Base-by-base conservation (phyloP, 331 rosid genomes). In the Spiraea crenata region DNA sequence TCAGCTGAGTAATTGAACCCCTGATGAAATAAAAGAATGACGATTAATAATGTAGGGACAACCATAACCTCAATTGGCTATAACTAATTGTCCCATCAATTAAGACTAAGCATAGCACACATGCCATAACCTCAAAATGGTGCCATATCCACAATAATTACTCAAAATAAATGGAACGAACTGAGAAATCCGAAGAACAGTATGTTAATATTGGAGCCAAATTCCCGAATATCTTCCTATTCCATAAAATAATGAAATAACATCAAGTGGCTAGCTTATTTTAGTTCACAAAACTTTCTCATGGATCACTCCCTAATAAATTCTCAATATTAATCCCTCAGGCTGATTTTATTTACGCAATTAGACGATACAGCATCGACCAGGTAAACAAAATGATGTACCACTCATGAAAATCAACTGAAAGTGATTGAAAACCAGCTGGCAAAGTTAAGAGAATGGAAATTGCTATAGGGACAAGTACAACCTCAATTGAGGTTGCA, bases 361-460 rank as follows among this genome's bases (percentile, higher is more conserved):
- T 35, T 1, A 37, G 39, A 12, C n/a, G 7, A 56, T 14, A 6
- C 12, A 49, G 6, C 39, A 9, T 12, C 20, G 13, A 58, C 8
- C 34, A n/a, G 13, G 17, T 5, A 12, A 9, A 46, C 1, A 52
- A n/a, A n/a, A n/a, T 5, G 40, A 69, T 88, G 82, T 88, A 2
- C 85, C 92, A 85, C 16, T 75, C 79, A 60, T 59, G 92, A 89
- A 88, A 89, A 86, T 83, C 96, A 88, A 77, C 93, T 68, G 86
- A 39, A 55, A 55, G 54, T 46, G 72, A 78, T 20, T 0, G 9
- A n/a, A 73, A 51, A 9, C 25, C 90, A 89, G 89, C 46, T 80
- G 86, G 85, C 82, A 92, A 87, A 84, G 91, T 91, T 66, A 38
- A 73, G 42, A 74, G 78, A 81, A 79, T 74, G 96, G 84, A 25